A percentile compares a stretch with the other conserved stretches of the same genome.
Conservation (phyloP, 495 filamentous ascomycete species). For the Lepraria neglecta region DNA sequence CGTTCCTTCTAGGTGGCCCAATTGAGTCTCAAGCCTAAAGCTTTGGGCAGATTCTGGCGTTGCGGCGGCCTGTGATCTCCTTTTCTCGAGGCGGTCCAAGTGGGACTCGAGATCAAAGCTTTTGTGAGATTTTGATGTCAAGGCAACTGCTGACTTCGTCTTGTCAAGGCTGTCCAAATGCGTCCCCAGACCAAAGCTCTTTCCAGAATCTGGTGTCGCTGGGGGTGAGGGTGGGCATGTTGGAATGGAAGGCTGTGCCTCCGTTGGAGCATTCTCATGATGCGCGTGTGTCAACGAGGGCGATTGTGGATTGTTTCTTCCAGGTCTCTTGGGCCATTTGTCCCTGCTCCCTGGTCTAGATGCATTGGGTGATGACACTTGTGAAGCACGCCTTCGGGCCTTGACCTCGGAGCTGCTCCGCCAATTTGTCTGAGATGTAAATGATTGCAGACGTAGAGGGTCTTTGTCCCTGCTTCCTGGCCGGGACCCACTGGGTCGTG, state of each 20-base stretch:
- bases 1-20: not conserved
- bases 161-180: not conserved
- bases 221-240: constrained; percentile 12
- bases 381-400: constrained; percentile 11
- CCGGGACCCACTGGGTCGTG: not conserved
- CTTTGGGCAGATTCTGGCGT: constrained; percentile 1
- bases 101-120: not conserved
- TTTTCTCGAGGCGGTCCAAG: constrained; percentile 6
- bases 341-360: not conserved
- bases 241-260: constrained; percentile 5
- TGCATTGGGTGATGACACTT: not conserved
- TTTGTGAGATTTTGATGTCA: not conserved
- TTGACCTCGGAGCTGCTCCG: not conserved
- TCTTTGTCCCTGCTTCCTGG: not conserved
- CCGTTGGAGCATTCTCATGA: not conserved
- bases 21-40: not conserved
- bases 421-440: not conserved
- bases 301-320: not conserved
- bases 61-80: not conserved
- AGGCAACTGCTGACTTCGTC: not conserved
- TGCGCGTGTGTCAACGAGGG: not conserved
- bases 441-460: not conserved
- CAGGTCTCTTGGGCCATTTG: not conserved
- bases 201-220: constrained; percentile 14
- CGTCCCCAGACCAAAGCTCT: constrained; percentile 7